Evolutionary conservation across 208 protist species (phyloP).

Genomic region (Leishmania mexicana): DNA sequence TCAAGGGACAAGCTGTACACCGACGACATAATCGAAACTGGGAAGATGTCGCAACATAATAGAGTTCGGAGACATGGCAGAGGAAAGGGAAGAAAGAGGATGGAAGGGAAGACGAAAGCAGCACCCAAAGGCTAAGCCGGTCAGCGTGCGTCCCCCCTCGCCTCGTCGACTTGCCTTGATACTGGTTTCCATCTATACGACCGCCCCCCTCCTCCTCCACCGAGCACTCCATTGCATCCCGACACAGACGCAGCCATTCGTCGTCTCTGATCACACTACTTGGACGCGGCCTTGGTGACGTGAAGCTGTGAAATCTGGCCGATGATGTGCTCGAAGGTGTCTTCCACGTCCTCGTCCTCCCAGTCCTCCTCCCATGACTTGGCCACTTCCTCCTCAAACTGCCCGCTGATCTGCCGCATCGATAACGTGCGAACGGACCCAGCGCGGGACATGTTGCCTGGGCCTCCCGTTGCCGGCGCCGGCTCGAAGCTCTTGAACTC

Average conservation of each 20-base stretch:
- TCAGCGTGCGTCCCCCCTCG: no score
- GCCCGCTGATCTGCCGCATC: conserved; percentile 85
- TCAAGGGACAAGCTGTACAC: neutral
- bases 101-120: neutral
- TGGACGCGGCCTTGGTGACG: conserved; percentile 50
- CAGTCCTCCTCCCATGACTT: conserved; percentile 93
- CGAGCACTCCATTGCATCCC: neutral
- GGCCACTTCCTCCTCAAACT: conserved; percentile 91
- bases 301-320: conserved; percentile 71
- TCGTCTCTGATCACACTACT: neutral
- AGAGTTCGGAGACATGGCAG: neutral
- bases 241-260: neutral
- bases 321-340: conserved; percentile 91
- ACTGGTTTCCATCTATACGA: neutral
- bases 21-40: neutral
- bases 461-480: conserved; percentile 17
- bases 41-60: neutral
- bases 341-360: conserved; percentile 93
- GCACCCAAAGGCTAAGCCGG: neutral
- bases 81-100: neutral
- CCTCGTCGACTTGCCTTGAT: neutral
- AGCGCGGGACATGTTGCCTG: conserved; percentile 33
- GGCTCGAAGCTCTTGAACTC: conserved; percentile 87
- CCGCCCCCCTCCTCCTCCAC: neutral
- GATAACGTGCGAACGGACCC: conserved; percentile 78